These are phyloP conservation scores for Phaseolus lunatus DNA, from an alignment of 306 rosid species.

Conservation along the genomic window DNA sequence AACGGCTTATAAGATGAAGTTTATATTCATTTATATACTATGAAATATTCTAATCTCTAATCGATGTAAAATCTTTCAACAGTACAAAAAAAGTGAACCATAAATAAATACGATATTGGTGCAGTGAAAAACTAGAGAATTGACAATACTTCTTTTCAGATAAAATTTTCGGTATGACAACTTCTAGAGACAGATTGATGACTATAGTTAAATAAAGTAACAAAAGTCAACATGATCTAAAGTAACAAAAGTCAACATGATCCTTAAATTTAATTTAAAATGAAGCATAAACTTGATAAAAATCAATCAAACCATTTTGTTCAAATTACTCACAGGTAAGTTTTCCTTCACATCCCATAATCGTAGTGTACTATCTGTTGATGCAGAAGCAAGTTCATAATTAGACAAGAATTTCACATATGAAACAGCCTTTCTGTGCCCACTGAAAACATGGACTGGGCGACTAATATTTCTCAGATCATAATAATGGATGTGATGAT, in stretches of 20 bases:
- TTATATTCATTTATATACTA: too few relatives aligned
- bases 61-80: too few relatives aligned
- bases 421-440: conserved; percentile 93
- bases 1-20: too few relatives aligned
- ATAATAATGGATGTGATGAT: conserved; percentile 95
- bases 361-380: conserved; percentile 91
- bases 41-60: too few relatives aligned
- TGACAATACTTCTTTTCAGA: conserved; percentile 2
- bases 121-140: neutral
- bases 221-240: too few relatives aligned
- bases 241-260: conserved; percentile 35
- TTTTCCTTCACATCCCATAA: conserved; percentile 96
- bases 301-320: conserved; percentile 26
- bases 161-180: neutral
- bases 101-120: neutral
- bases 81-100: neutral
- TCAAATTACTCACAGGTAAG: conserved; percentile 67
- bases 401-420: conserved; percentile 93
- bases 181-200: conserved; percentile 17
- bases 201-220: neutral
- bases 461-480: conserved; percentile 85
- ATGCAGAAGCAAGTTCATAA: conserved; percentile 94
- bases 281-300: conserved; percentile 20
- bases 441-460: conserved; percentile 87
- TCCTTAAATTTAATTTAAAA: conserved; percentile 30